Evolutionary conservation across 106 monocot species (phyloP).

Genomic region (Ottelia alismoides): DNA sequence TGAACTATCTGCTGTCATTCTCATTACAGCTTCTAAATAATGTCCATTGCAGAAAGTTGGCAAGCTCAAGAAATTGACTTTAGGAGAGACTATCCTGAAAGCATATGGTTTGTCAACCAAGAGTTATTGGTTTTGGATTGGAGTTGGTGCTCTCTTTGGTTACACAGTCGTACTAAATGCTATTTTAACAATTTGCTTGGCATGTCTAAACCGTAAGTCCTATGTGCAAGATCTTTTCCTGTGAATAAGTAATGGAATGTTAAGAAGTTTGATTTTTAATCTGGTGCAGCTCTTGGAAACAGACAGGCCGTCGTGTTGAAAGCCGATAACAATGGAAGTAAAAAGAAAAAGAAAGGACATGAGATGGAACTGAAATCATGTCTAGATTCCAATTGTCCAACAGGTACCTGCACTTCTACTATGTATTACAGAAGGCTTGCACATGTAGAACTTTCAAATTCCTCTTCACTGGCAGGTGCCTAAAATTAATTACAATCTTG

Average conservation of each 20-base stretch:
- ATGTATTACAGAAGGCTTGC: too few species aligned
- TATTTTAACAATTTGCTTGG: constrained; percentile 71
- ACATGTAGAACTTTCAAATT: too few species aligned
- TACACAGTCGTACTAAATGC: constrained; percentile 77
- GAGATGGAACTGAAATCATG: constrained; percentile 56
- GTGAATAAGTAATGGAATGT: too few species aligned
- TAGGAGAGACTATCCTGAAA: constrained; percentile 62
- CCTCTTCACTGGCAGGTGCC: too few species aligned
- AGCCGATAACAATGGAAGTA: constrained; percentile 41
- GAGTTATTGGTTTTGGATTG: constrained; percentile 94
- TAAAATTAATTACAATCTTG: too few species aligned
- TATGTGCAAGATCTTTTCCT: constrained; percentile 1
- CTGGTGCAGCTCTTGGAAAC: constrained; percentile 52
- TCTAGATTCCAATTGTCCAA: constrained; percentile 28
- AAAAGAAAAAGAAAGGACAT: constrained; percentile 34
- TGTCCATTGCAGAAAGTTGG: constrained; percentile 41
- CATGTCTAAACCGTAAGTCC: constrained; percentile 81
- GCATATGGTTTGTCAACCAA: constrained; percentile 53
- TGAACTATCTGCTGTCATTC: too few species aligned
- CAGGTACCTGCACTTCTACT: too few species aligned
- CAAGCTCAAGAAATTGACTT: constrained; percentile 11
- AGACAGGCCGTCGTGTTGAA: constrained; percentile 80
- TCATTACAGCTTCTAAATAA: too few species aligned
- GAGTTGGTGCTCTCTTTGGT: constrained; percentile 74
- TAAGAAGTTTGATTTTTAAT: too few species aligned